Conservation (phyloP, 148 eudicot genomes). For the Euryodendron excelsum region DNA sequence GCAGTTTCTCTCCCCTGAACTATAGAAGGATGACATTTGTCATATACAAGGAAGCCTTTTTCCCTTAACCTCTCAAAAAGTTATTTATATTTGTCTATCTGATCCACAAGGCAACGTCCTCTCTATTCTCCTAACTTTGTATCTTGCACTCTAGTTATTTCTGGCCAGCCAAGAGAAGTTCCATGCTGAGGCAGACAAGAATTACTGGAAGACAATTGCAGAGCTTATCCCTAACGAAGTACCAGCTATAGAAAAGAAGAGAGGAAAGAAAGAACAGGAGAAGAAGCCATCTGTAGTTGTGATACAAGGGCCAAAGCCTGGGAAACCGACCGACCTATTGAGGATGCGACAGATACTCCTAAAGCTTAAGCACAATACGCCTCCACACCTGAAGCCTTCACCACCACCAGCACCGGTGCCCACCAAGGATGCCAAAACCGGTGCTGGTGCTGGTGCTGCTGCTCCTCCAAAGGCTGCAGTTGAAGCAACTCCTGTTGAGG, state of each 20-base stretch:
- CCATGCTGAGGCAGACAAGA: constrained; percentile 47
- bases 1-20: neutral
- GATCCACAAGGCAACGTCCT: neutral
- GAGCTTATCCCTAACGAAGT: constrained; percentile 54
- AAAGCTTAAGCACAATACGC: constrained; percentile 55
- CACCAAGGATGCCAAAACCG: constrained; percentile 29
- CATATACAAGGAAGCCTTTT: neutral
- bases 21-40: neutral
- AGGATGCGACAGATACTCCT: constrained; percentile 51
- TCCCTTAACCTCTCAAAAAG: neutral
- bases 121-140: neutral
- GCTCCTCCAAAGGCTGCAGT: constrained; percentile 24
- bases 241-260: constrained; percentile 38
- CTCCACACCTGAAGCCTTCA: constrained; percentile 39
- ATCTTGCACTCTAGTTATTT: constrained; percentile 31
- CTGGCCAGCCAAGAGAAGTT: constrained; percentile 43
- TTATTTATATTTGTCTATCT: neutral
- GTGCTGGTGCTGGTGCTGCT: constrained; percentile 10
- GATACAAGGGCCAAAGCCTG: constrained; percentile 57
- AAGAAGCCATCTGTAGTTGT: constrained; percentile 40
- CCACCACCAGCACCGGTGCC: constrained; percentile 1
- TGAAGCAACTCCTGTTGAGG: constrained; percentile 30
- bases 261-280: constrained; percentile 40
- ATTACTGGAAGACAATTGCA: constrained; percentile 50
- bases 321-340: constrained; percentile 53